A percentile compares a stretch with the other conserved stretches of the same genome.
Evolutionary conservation across 257 asterid genomes (phyloP).

Genomic region (Nicotiana attenuata): DNA sequence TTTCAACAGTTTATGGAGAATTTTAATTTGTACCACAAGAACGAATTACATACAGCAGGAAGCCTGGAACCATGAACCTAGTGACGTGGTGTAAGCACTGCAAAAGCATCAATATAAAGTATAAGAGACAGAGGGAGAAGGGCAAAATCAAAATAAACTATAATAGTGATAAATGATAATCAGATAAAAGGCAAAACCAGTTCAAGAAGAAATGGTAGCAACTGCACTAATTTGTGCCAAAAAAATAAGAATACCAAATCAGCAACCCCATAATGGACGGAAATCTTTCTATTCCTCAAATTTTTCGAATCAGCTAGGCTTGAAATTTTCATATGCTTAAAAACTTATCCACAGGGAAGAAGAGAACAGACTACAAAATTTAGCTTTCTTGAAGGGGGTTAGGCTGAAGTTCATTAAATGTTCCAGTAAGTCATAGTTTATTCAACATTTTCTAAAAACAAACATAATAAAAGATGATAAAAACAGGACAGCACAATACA

Average conservation of each 20-base stretch:
- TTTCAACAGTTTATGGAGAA: not conserved
- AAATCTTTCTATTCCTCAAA: not conserved
- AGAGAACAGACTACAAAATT: not conserved
- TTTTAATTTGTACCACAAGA: conserved; percentile 20
- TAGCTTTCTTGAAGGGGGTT: not conserved
- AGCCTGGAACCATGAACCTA: conserved; percentile 28
- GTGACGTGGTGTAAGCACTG: conserved; percentile 48
- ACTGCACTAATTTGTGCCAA: not conserved
- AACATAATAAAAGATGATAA: not conserved
- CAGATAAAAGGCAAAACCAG: not conserved
- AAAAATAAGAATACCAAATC: not conserved
- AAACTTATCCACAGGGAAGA: not conserved
- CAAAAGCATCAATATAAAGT: conserved; percentile 8
- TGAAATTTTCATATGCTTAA: not conserved
- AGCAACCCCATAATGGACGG: not conserved
- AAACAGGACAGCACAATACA: not conserved
- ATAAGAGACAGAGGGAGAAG: not conserved
- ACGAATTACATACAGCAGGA: conserved; percentile 24
- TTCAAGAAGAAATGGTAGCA: not conserved
- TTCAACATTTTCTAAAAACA: not conserved
- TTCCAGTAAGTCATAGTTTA: not conserved
- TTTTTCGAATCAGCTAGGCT: not conserved
- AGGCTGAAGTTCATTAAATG: not conserved
- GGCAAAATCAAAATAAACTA: not conserved
- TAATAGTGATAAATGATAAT: not conserved